Conservation (phyloP, 75 land plant species). For the Sequoiadendron giganteum region DNA sequence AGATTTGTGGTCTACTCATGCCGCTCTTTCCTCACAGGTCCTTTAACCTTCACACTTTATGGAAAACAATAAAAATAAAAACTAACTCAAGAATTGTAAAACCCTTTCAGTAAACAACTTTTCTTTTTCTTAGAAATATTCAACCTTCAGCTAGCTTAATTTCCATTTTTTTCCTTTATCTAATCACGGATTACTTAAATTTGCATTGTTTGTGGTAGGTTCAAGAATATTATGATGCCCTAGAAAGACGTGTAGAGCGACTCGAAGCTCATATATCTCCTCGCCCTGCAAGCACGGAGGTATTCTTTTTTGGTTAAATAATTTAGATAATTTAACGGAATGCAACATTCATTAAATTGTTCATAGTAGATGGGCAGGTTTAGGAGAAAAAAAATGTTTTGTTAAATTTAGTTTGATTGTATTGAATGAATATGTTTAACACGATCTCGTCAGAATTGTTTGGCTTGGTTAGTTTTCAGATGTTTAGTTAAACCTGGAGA, state of each 20-base stretch:
- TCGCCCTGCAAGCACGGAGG: background rate
- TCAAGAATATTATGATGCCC: slow-evolving; percentile 3
- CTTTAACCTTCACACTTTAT: background rate
- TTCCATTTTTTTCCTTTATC: too few relatives aligned
- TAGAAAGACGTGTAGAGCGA: background rate
- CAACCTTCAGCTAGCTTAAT: background rate
- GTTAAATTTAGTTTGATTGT: background rate
- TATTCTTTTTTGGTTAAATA: background rate
- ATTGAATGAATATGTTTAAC: background rate
- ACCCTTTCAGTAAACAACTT: background rate
- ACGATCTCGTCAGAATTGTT: background rate
- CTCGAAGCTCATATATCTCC: background rate
- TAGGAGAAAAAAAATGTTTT: background rate
- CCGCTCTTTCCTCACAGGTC: slow-evolving; percentile 3
- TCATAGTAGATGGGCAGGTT: background rate
- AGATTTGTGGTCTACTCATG: slow-evolving; percentile 5
- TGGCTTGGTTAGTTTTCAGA: background rate
- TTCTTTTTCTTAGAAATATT: background rate
- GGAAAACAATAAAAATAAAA: background rate
- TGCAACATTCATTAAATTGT: background rate
- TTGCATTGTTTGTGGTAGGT: background rate
- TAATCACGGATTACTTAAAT: background rate
- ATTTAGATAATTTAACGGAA: background rate
- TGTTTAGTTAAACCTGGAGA: too few relatives aligned
- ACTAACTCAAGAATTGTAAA: background rate